These are phyloP conservation scores for Akanthomyces lecanii DNA, from an alignment of 2,329 filamentous ascomycete species.

Conservation along the genomic window DNA sequence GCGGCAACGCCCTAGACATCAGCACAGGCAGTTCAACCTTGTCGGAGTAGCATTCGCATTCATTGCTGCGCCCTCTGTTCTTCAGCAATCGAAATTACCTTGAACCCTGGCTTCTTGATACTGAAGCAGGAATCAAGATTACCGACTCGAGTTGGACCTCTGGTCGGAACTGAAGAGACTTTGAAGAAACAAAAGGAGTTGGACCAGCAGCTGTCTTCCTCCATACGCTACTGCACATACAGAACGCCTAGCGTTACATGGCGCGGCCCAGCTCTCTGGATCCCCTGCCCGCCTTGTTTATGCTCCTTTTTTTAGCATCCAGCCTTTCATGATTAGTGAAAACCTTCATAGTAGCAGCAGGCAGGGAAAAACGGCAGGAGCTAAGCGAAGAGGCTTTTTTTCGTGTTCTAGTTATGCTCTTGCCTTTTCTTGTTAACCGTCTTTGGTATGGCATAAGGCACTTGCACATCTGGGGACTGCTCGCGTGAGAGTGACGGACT, in stretches of 20 bases:
- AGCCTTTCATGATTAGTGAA: not conserved
- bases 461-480: no score
- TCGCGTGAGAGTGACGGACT: no score
- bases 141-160: not conserved
- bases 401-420: not conserved
- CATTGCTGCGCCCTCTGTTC: not conserved
- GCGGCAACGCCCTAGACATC: not conserved
- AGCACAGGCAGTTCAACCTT: not conserved
- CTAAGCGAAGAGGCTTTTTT: not conserved
- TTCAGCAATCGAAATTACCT: not conserved
- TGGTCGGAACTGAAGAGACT: not conserved
- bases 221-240: not conserved
- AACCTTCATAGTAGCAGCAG: not conserved
- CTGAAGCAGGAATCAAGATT: no score
- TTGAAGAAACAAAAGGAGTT: not conserved
- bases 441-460: not conserved
- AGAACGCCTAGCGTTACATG: constrained; percentile 6
- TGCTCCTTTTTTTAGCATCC: constrained; percentile 17
- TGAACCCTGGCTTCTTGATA: no score
- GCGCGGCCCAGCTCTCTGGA: constrained; percentile 5
- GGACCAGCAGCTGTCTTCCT: not conserved
- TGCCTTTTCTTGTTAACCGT: not conserved
- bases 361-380: not conserved
- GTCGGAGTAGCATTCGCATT: not conserved
- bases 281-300: not conserved